Evolutionary conservation across 2,329 filamentous ascomycete species (phyloP).

Genomic region (Monilinia polystroma): DNA sequence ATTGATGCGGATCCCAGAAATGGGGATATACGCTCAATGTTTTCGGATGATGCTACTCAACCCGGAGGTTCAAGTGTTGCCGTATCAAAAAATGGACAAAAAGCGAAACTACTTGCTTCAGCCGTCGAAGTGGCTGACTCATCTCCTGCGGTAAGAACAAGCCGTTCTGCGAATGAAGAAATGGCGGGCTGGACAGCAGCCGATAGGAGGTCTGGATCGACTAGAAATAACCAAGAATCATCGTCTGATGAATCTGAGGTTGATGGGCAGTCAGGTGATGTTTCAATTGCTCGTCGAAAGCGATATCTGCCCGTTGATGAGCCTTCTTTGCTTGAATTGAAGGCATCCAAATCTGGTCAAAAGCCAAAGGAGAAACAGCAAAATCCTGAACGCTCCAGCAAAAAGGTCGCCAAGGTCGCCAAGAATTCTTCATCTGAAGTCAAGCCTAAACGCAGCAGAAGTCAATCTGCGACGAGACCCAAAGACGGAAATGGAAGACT

Average conservation of each 20-base stretch:
- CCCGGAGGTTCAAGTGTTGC: neutral
- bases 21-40: conserved; percentile 17
- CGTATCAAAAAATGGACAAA: neutral
- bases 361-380: neutral
- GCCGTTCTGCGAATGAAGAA: conserved; percentile 10
- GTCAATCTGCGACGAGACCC: neutral
- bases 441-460: conserved; percentile 11
- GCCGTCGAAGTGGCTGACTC: neutral
- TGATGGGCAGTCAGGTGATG: neutral
- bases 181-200: conserved; percentile 6
- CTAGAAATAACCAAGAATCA: neutral
- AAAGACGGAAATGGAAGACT: conserved; percentile 12
- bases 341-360: neutral
- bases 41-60: conserved; percentile 1
- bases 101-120: neutral
- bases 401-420: neutral
- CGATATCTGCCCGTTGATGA: conserved; percentile 23
- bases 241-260: neutral
- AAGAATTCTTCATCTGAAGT: neutral
- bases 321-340: neutral
- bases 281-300: conserved; percentile 17
- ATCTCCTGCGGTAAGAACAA: conserved; percentile 13
- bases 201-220: conserved; percentile 1
- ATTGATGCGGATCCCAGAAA: conserved; percentile 23
- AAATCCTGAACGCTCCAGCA: neutral